These are phyloP conservation scores for Pseudocercospora fijiensis DNA, from an alignment of 2,329 filamentous ascomycete species.

Conservation along the genomic window DNA sequence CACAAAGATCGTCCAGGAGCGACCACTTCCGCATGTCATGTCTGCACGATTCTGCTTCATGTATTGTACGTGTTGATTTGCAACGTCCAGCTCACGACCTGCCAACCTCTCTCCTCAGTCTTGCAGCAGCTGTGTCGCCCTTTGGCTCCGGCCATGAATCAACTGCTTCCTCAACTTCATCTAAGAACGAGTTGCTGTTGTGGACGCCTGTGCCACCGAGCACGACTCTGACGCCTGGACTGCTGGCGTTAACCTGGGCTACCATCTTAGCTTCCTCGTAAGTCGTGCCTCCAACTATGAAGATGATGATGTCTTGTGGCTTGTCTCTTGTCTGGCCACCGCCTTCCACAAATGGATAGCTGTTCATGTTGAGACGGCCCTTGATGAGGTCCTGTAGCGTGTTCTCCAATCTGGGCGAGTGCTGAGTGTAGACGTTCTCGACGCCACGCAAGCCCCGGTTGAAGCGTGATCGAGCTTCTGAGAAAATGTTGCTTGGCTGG, in stretches of 20 bases:
- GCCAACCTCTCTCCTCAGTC: constrained; percentile 61
- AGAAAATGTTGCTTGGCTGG: constrained; percentile 86
- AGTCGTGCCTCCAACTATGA: constrained; percentile 88
- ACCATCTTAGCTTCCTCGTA: constrained; percentile 98
- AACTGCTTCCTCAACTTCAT: constrained; percentile 88
- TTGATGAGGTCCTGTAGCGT: constrained; percentile 93
- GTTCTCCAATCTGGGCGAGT: constrained; percentile 81
- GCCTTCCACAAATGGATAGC: constrained; percentile 92
- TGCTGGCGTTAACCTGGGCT: constrained; percentile 88
- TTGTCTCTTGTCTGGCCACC: constrained; percentile 86
- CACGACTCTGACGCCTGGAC: constrained; percentile 84
- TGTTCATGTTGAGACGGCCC: constrained; percentile 77
- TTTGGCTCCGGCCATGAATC: constrained; percentile 75
- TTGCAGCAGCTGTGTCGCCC: constrained; percentile 59
- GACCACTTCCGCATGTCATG: not conserved
- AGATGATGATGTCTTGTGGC: constrained; percentile 92
- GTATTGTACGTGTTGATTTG: not conserved
- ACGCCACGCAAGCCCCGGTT: constrained; percentile 89
- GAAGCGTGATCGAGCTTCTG: constrained; percentile 80
- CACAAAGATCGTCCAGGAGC: not conserved
- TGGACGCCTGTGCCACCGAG: constrained; percentile 85
- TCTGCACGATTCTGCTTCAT: not conserved
- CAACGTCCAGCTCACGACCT: constrained; percentile 35
- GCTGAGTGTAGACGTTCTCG: constrained; percentile 98
- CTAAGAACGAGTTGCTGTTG: constrained; percentile 83